Base-by-base conservation (phyloP, 495 filamentous ascomycete genomes). In the Poronia punctata region DNA sequence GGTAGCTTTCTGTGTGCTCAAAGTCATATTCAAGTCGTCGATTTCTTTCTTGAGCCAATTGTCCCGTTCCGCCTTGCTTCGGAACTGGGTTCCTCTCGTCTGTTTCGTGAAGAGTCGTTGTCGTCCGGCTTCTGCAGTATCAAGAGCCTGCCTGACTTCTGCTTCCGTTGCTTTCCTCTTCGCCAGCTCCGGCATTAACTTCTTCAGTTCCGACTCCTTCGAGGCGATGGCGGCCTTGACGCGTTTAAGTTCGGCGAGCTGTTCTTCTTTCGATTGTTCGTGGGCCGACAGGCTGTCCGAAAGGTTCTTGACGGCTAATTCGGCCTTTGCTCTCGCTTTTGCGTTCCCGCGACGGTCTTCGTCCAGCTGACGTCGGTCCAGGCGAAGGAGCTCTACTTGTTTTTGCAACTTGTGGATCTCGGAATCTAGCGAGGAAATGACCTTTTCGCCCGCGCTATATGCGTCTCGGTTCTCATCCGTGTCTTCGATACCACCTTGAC, bases 91-190 rank as follows among this genome's bases (percentile, higher is more conserved):
- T 55, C 83, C 87, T n/a, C 89, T 80, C 26, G 86, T 85, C 62
- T 97, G 93, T 60, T 99, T 99, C 34, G 84, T 86, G 51, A 95
- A 88, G 11, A 99, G 70, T 18, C 89, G 80, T 49, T 84, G 82
- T 27, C 87, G 71, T 1, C 71, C 75, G 6, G 79, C 80, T 56
- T 92, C 84, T 4, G 86, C 86, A 25, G 82, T 72, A 14, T 82
- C 80, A 3, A 96, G 71, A 31, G 84, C 74, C 21, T 79, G 59
- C 49, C 78, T 83, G 21, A 88, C 66, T 4, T 67, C 65, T 9
- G 70, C 69, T 55, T 97, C 92, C 38, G 92, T 71, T 23, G 76
- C 71, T 52, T 83, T 86, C 50, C 76, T 79, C 21, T 75, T 64
- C 29, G 76, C 83, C 59, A 90, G 93, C 9, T 81, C 70, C 5